Base-by-base conservation (phyloP, 202 grass and related monocot species). In the Digitaria exilis region DNA sequence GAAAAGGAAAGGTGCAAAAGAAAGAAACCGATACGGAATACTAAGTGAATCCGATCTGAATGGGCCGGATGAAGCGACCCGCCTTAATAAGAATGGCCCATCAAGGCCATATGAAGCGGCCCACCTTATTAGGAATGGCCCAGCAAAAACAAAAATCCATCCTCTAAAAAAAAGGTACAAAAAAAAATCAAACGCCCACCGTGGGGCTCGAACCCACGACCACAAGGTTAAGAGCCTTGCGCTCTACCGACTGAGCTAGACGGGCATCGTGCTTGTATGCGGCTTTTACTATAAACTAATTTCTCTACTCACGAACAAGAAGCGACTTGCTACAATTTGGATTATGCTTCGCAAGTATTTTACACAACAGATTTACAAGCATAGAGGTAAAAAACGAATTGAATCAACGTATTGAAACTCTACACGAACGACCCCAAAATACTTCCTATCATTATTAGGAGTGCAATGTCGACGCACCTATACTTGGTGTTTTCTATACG, bases 211-310 rank as follows among this genome's bases (percentile, higher is more conserved):
- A 97, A 93, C 89, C 88, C 84, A 97, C 77, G 80, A 93, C 85
- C 84, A 94, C 82, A 94, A 92, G 80, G 82, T 97, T 97, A 97
- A 94, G 87, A 94, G 84, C 91, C 85, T 94, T 91, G 94, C 75
- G 89, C 82, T 90, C 86, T 91, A 90, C 89, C 84, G 3, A 88
- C 94, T 90, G 79, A 93, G 82, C 94, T 97, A 92, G 91, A 92
- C 85, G 89, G 86, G 88, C 81, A 15, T n/a, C n/a, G n/a, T n/a
- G n/a, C n/a, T n/a, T n/a, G n/a, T n/a, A n/a, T n/a, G n/a, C n/a
- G n/a, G n/a, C n/a, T n/a, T n/a, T n/a, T n/a, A n/a, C n/a, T n/a
- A n/a, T n/a, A n/a, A n/a, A n/a, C n/a, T n/a, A n/a, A n/a, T n/a
- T n/a, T n/a, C n/a, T n/a, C n/a, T n/a, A n/a, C n/a, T n/a, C n/a